These are phyloP conservation scores for Wickerhamiella bombiphila DNA, from an alignment of 805 yeast species.

Conservation along the genomic window DNA sequence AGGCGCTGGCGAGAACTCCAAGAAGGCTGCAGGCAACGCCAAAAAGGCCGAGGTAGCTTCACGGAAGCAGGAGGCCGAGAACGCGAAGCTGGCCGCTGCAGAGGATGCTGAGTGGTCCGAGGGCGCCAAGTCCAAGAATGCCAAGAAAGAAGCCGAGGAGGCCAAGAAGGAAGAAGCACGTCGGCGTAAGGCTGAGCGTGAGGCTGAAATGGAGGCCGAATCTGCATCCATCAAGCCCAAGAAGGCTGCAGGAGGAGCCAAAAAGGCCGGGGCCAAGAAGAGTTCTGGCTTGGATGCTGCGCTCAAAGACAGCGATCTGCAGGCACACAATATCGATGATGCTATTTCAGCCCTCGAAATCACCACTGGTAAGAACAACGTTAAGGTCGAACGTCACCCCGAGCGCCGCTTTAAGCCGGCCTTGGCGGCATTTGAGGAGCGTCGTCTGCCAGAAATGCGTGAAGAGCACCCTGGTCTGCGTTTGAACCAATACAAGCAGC, in stretches of 20 bases:
- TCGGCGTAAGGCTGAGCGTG: constrained; percentile 70
- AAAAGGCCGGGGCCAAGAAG: constrained; percentile 58
- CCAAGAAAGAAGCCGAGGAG: constrained; percentile 54
- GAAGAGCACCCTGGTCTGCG: constrained; percentile 70
- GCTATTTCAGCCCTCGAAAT: constrained; percentile 67
- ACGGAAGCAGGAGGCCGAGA: constrained; percentile 40
- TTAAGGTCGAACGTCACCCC: constrained; percentile 61
- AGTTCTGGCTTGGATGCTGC: constrained; percentile 39
- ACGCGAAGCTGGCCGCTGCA: constrained; percentile 31
- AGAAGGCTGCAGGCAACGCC: constrained; percentile 44
- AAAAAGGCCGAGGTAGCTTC: constrained; percentile 51
- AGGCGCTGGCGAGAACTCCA: constrained; percentile 15
- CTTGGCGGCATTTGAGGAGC: constrained; percentile 51
- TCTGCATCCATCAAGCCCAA: constrained; percentile 43
- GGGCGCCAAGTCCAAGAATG: constrained; percentile 53
- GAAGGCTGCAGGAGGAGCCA: constrained; percentile 38
- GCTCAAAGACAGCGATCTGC: constrained; percentile 47
- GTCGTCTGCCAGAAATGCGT: constrained; percentile 55
- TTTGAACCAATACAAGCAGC: constrained; percentile 60
- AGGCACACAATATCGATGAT: constrained; percentile 62
- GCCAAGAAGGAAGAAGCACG: constrained; percentile 62
- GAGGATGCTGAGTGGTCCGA: constrained; percentile 57
- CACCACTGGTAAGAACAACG: constrained; percentile 35
- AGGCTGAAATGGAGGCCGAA: constrained; percentile 47
- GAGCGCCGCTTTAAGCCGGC: constrained; percentile 84